Percentiles rank a stretch among this genome's conserved stretches.
phyloP scores from a whole-genome alignment of 768 basidiomycete genomes.

The Tylopilus rubrobrunneus region DNA sequence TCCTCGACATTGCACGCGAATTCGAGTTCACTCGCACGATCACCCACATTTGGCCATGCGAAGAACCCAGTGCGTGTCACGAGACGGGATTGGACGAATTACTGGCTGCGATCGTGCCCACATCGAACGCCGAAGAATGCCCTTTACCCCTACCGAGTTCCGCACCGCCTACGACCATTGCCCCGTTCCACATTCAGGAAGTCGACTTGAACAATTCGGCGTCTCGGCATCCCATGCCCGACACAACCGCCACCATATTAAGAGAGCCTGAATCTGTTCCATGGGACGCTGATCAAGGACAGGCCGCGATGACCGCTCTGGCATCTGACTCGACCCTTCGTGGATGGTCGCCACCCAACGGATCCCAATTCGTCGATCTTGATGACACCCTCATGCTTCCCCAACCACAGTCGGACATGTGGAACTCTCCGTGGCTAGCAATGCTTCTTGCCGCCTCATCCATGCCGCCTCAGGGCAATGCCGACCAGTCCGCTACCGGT shows the following conservation, averaged over 20 bases:
- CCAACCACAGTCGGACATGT: not conserved
- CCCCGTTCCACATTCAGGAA: not conserved
- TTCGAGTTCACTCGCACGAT: constrained; percentile 26
- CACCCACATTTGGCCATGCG: constrained; percentile 18
- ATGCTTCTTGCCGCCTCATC: not conserved
- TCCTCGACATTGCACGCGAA: constrained; percentile 28
- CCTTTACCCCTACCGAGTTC: not conserved
- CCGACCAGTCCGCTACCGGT: not conserved
- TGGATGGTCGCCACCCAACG: constrained; percentile 27
- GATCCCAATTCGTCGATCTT: constrained; percentile 24
- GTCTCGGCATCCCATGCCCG: not conserved
- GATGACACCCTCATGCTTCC: constrained; percentile 14
- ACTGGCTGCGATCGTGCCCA: constrained; percentile 8
- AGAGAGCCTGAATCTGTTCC: not conserved
- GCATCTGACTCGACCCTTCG: constrained; percentile 4
- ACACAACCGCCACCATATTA: not conserved
- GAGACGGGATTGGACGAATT: constrained; percentile 20
- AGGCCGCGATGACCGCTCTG: not conserved
- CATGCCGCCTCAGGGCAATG: not conserved
- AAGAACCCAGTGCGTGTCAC: constrained; percentile 5
- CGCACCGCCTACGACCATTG: not conserved
- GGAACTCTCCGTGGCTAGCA: constrained; percentile 7
- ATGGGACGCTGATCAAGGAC: constrained; percentile 3
- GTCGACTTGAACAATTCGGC: not conserved
- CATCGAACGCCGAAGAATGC: constrained; percentile 2